A percentile compares a stretch with the other conserved stretches of the same genome.
These are phyloP conservation scores for Arabidopsis lyrata DNA, from an alignment of 441 rosid genomes.

Conservation along the genomic window DNA sequence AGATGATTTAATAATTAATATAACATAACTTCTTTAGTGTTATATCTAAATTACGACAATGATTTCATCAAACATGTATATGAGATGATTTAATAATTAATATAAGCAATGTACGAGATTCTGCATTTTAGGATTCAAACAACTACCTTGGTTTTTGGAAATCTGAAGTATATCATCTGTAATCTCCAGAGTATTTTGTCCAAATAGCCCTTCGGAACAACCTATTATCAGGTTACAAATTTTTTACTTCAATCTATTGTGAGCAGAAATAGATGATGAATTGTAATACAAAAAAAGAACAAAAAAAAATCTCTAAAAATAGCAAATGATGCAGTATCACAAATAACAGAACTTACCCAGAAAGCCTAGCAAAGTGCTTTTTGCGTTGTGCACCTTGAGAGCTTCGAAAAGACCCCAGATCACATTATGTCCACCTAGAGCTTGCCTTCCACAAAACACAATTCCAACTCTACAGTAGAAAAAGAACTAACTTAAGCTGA, in stretches of 20 bases:
- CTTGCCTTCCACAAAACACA: conserved; percentile 95
- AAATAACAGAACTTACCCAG: conserved; percentile 58
- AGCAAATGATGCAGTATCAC: conserved; percentile 1
- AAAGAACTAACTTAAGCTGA: conserved; percentile 11
- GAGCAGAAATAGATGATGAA: conserved; percentile 10
- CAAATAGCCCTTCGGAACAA: conserved; percentile 98
- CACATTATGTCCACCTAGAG: conserved; percentile 99
- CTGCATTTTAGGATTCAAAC: conserved; percentile 1
- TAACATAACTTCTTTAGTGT: too few species aligned
- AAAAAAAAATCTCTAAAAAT: not conserved
- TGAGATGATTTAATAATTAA: too few species aligned
- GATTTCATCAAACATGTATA: too few species aligned
- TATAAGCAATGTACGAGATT: conserved; percentile 20
- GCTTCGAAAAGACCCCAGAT: conserved; percentile 90
- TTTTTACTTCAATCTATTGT: not conserved
- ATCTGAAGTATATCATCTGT: conserved; percentile 78
- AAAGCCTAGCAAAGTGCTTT: conserved; percentile 79
- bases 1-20: too few species aligned
- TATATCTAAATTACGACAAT: too few species aligned
- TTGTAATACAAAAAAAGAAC: not conserved
- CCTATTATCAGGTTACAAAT: conserved; percentile 55
- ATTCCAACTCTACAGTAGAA: conserved; percentile 81
- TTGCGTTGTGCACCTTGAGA: conserved; percentile 81
- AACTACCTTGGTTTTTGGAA: conserved; percentile 94
- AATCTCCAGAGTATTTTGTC: conserved; percentile 87